phyloP scores from a whole-genome alignment of 169 alveolate species.

The Cryptosporidium meleagridis region DNA sequence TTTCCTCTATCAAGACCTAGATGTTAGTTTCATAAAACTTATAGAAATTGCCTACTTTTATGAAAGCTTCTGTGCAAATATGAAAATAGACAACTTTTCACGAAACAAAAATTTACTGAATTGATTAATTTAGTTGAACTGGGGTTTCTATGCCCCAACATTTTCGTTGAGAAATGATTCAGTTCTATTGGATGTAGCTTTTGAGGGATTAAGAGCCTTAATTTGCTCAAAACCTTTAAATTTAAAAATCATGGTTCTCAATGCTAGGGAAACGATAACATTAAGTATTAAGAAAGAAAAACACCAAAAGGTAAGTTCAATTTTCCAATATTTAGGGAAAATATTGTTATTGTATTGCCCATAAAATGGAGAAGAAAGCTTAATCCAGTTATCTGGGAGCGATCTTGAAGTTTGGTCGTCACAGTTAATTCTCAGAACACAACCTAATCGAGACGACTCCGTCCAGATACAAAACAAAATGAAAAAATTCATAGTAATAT shows the following conservation, averaged over 20 bases:
- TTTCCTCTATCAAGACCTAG: not conserved
- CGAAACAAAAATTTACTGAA: no score
- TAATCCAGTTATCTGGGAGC: not conserved
- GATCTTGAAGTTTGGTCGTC: conserved; percentile 49
- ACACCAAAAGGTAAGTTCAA: conserved; percentile 54
- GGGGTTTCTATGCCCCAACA: not conserved
- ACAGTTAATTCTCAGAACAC: conserved; percentile 58
- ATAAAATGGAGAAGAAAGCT: conserved; percentile 67
- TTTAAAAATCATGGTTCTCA: not conserved
- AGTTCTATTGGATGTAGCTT: not conserved
- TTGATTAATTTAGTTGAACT: not conserved
- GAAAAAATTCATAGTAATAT: conserved; percentile 28
- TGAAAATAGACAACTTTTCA: no score
- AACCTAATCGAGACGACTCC: conserved; percentile 28
- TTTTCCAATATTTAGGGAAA: conserved; percentile 45
- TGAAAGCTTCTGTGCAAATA: not conserved
- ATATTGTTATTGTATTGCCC: conserved; percentile 40
- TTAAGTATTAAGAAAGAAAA: conserved; percentile 22
- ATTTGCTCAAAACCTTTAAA: not conserved
- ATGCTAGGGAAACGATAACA: not conserved
- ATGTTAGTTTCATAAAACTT: not conserved
- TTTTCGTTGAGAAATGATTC: not conserved
- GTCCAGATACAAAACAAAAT: conserved; percentile 51
- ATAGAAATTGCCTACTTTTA: no score
- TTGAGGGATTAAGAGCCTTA: not conserved